Base-by-base conservation (phyloP, 2,329 filamentous ascomycete genomes). In the Fusarium phyllophilum region DNA sequence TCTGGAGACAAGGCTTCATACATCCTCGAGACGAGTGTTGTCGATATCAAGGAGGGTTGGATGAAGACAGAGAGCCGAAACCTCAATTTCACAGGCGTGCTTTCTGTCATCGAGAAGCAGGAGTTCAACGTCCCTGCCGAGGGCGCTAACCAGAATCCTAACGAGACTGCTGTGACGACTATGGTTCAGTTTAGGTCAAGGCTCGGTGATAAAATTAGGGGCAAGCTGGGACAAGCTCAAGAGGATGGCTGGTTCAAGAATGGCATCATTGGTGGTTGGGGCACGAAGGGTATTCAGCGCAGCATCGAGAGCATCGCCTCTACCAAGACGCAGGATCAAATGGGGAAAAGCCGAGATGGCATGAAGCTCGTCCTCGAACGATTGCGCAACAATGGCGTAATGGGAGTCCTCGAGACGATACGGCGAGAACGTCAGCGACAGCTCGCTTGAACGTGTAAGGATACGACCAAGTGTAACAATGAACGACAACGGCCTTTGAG, bases 61-160 rank as follows among this genome's bases (percentile, higher is more conserved):
- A 95, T 96, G 93, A 88, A 89, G 79, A 94, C 93, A 0, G 93
- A 96, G 83, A 94, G 91, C 78, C 88, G 90, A 73, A 96, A 96
- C 78, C 86, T 96, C 60, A 94, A 96, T 82, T 96, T 93, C 83
- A 94, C 93, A 10, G 92, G 93, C 68, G 92, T 96, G 24, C 83
- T 96, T 44, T 93, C 91, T 54, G 93, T 96, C 18, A 86, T 95
- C 26, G 94, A 96, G 84, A 87, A 90, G 75, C 94, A 96, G 80
- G 84, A 89, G 64, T 96, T 94, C 82, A 86, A 85, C 36, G 76
- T 82, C 6, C 84, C 86, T 15, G 66, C 76, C 33, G 75, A 79
- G 9, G 69, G 75, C 11, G 74, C 78, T 24, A 38, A 60, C 8
- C 66, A 79, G 24, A 75, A 78, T 15, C 62, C 79, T 14, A 79